phyloP scores from a whole-genome alignment of 2,329 filamentous ascomycete species.

The Eutypa lata region DNA sequence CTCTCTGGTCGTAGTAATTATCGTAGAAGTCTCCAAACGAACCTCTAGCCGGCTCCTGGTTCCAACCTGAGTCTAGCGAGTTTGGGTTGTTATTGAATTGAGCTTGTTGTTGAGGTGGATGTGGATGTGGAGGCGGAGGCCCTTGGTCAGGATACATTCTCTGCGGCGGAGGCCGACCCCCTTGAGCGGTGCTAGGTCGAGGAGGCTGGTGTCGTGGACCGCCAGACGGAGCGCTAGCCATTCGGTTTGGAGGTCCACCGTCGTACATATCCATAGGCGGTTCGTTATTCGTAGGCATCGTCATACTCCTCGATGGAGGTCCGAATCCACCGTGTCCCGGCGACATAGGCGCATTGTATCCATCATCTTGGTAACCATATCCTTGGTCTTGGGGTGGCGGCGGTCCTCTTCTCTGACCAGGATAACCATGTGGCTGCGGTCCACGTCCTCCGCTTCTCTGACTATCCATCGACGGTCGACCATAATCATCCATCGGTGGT shows the following conservation, averaged over 20 bases:
- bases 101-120: too few relatives aligned
- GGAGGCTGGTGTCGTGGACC: conserved; percentile 44
- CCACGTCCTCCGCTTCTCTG: conserved; percentile 29
- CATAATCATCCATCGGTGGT: conserved; percentile 33
- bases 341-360: conserved; percentile 32
- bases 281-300: conserved; percentile 53
- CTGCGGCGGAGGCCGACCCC: conserved; percentile 51
- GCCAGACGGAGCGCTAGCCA: conserved; percentile 45
- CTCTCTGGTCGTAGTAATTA: conserved; percentile 46
- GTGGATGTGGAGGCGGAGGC: conserved; percentile 30
- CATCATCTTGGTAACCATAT: conserved; percentile 37
- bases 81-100: too few relatives aligned
- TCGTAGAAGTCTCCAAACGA: conserved; percentile 54
- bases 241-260: conserved; percentile 31
- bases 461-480: conserved; percentile 33
- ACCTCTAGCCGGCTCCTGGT: conserved; percentile 29
- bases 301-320: conserved; percentile 56
- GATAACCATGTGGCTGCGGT: conserved; percentile 34
- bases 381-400: conserved; percentile 27
- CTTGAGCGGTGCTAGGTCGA: conserved; percentile 54
- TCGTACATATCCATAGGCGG: conserved; percentile 36
- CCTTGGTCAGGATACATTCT: conserved; percentile 47
- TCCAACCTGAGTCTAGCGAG: conserved; percentile 34
- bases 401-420: conserved; percentile 33
- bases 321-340: conserved; percentile 42